These are phyloP conservation scores for Hyaloscypha variabilis DNA, from an alignment of 495 filamentous ascomycete genomes.

Conservation along the genomic window DNA sequence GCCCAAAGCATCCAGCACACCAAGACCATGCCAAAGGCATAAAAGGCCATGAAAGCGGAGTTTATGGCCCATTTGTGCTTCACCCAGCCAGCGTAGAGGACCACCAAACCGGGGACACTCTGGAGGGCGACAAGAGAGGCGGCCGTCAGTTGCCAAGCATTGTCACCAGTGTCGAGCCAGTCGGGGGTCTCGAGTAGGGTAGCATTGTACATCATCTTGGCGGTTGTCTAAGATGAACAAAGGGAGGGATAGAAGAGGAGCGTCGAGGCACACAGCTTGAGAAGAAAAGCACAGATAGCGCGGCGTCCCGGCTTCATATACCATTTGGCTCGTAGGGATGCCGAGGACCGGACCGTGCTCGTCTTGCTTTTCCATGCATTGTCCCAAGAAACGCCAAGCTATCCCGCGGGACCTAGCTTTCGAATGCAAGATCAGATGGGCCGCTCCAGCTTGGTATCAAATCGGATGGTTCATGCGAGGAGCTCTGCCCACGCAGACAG, in stretches of 20 bases:
- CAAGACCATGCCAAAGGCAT: constrained; percentile 55
- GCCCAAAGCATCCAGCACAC: constrained; percentile 61
- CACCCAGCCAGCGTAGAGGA: constrained; percentile 57
- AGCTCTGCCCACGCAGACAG: constrained; percentile 12
- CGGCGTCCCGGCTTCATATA: constrained; percentile 2
- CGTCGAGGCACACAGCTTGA: background rate
- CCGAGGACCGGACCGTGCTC: background rate
- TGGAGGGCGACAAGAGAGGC: constrained; percentile 56
- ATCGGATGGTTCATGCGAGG: background rate
- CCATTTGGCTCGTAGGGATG: background rate
- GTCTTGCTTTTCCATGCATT: constrained; percentile 8
- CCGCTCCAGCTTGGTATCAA: constrained; percentile 17
- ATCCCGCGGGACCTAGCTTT: constrained; percentile 8
- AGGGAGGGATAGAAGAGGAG: background rate
- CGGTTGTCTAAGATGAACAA: background rate
- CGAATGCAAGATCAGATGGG: constrained; percentile 13
- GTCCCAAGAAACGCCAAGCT: constrained; percentile 8
- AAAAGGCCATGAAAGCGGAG: constrained; percentile 59
- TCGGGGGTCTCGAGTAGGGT: background rate
- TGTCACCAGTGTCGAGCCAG: constrained; percentile 55
- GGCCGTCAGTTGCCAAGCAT: constrained; percentile 61
- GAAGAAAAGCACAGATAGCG: background rate
- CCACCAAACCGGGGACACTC: constrained; percentile 55
- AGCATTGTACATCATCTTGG: background rate
- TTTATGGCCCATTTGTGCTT: constrained; percentile 63